Evolutionary conservation across 306 rosid species (phyloP).

Genomic region (Calophaca sinica): DNA sequence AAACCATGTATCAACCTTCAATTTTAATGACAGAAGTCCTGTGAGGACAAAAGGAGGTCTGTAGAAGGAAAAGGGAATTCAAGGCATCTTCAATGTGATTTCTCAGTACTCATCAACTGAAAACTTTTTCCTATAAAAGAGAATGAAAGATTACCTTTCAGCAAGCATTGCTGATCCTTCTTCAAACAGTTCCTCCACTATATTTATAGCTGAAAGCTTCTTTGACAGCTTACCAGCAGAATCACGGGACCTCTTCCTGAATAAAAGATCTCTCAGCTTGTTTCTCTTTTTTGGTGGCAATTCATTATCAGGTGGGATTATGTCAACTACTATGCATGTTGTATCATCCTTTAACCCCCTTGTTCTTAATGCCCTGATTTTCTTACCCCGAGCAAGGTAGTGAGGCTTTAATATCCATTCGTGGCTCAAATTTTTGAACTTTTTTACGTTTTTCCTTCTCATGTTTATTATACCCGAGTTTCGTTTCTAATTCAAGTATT

Average conservation of each 20-base stretch:
- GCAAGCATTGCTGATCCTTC: constrained; percentile 99
- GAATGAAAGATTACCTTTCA: constrained; percentile 69
- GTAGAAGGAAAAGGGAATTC: constrained; percentile 13
- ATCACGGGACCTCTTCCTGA: constrained; percentile 68
- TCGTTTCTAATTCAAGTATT: too few species aligned
- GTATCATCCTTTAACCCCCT: constrained; percentile 95
- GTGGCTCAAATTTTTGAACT: too few species aligned
- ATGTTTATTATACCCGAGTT: too few species aligned
- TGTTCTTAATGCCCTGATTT: constrained; percentile 80
- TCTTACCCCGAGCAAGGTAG: too few species aligned
- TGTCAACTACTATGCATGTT: constrained; percentile 87
- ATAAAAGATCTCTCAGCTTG: constrained; percentile 67
- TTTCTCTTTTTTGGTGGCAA: constrained; percentile 66
- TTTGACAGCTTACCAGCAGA: constrained; percentile 72
- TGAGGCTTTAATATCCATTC: too few species aligned
- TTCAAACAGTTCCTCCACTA: constrained; percentile 92
- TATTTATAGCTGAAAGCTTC: constrained; percentile 81
- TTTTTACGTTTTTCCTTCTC: too few species aligned
- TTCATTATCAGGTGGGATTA: constrained; percentile 79
- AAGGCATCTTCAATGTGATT: constrained; percentile 17
- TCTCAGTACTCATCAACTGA: neutral
- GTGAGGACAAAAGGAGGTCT: constrained; percentile 1
- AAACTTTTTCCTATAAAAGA: neutral
- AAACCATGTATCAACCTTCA: neutral
- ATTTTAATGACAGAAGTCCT: neutral